These are phyloP conservation scores for Ophiostoma perfectum DNA, from an alignment of 2,329 filamentous ascomycete species.

Conservation along the genomic window DNA sequence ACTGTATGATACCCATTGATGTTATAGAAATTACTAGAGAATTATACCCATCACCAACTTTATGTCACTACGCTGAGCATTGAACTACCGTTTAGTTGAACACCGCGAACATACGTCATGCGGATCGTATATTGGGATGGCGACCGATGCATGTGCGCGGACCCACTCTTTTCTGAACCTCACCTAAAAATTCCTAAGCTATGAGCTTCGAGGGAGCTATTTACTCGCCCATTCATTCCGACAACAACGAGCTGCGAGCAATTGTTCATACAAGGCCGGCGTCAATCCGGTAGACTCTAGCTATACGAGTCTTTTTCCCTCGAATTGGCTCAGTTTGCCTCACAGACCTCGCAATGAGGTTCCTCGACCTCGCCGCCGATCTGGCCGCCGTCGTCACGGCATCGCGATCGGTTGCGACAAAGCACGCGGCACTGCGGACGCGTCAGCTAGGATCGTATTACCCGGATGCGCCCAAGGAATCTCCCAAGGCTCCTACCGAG, in stretches of 20 bases:
- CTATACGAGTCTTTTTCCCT: background rate
- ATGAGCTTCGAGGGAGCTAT: conserved; percentile 6
- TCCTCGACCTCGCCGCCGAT: conserved; percentile 63
- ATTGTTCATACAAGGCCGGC: too few species aligned
- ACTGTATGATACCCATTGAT: too few species aligned
- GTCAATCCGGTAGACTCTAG: too few species aligned
- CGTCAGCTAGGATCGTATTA: conserved; percentile 41
- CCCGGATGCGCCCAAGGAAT: background rate
- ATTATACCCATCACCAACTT: too few species aligned
- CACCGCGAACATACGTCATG: background rate
- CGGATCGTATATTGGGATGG: background rate
- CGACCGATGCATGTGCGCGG: background rate
- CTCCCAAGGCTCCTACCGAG: background rate
- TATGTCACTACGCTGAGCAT: too few species aligned
- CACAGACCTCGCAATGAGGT: conserved; percentile 44
- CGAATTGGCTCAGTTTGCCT: background rate
- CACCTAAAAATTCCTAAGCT: conserved; percentile 9
- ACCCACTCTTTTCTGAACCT: conserved; percentile 19
- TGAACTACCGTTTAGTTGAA: background rate
- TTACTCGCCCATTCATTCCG: background rate
- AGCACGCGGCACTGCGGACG: conserved; percentile 54
- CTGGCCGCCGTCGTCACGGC: conserved; percentile 64
- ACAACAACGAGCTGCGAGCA: background rate
- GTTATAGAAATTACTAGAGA: too few species aligned
- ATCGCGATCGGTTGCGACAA: conserved; percentile 60